phyloP scores from a whole-genome alignment of 1,284 basidiomycete species.

The Marasmius sp. region DNA sequence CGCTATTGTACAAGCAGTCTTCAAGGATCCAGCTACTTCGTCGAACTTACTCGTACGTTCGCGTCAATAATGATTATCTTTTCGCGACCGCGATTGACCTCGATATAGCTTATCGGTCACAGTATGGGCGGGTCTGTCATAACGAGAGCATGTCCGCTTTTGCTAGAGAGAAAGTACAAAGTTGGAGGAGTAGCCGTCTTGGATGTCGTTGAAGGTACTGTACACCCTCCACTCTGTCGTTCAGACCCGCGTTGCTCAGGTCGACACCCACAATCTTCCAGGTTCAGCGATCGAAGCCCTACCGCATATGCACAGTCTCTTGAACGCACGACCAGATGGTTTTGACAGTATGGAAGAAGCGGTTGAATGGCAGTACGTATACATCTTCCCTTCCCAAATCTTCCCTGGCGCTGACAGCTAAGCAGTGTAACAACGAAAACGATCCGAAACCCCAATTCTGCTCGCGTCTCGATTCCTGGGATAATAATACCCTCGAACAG shows the following conservation, averaged over 20 bases:
- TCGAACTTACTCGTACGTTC: slow-evolving; percentile 70
- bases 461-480: slow-evolving; percentile 82
- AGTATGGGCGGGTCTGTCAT: slow-evolving; percentile 92
- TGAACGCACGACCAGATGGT: slow-evolving; percentile 82
- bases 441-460: slow-evolving; percentile 78
- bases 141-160: slow-evolving; percentile 64
- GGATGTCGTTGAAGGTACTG: slow-evolving; percentile 91
- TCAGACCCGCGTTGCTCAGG: background rate
- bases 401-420: slow-evolving; percentile 2
- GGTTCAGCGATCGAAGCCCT: slow-evolving; percentile 92
- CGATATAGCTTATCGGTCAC: slow-evolving; percentile 75
- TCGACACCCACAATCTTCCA: slow-evolving; percentile 37
- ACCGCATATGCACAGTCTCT: slow-evolving; percentile 85
- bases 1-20: slow-evolving; percentile 68
- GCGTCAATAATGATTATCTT: slow-evolving; percentile 3
- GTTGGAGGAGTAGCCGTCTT: slow-evolving; percentile 86
- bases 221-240: background rate
- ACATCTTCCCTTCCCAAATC: slow-evolving; percentile 2
- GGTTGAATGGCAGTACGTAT: slow-evolving; percentile 92
- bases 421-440: slow-evolving; percentile 71
- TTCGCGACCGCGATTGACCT: background rate
- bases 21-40: slow-evolving; percentile 58
- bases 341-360: slow-evolving; percentile 85
- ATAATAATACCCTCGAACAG: slow-evolving; percentile 55
- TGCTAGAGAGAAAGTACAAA: slow-evolving; percentile 69